Conservation (phyloP, 192 early-diverging fungal genomes). For the Umbelopsis sp. region DNA sequence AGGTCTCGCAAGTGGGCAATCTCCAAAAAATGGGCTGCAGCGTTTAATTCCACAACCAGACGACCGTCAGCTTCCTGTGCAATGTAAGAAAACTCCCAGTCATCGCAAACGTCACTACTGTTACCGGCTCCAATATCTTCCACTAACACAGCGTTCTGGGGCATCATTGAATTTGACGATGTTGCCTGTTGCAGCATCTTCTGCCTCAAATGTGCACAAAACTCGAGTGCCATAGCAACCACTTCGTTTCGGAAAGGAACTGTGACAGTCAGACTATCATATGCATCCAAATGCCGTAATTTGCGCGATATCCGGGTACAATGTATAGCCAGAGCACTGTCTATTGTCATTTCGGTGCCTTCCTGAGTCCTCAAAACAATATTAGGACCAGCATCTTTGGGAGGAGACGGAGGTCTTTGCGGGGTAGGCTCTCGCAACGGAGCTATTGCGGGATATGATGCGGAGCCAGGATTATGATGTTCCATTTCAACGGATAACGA, state of each 20-base stretch:
- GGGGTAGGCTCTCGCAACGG: slow-evolving; percentile 15
- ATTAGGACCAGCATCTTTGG: background rate
- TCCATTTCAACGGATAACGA: slow-evolving; percentile 19
- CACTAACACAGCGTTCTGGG: background rate
- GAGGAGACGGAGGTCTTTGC: slow-evolving; percentile 16
- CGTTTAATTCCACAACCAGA: slow-evolving; percentile 22
- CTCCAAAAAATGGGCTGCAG: slow-evolving; percentile 22
- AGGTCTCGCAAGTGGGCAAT: slow-evolving; percentile 18
- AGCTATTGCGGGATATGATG: background rate
- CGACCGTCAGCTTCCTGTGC: slow-evolving; percentile 23
- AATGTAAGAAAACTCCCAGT: slow-evolving; percentile 25
- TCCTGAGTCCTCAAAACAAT: slow-evolving; percentile 12
- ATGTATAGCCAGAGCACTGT: slow-evolving; percentile 14
- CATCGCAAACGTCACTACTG: slow-evolving; percentile 13
- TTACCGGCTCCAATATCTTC: slow-evolving; percentile 7
- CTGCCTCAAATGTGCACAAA: slow-evolving; percentile 20
- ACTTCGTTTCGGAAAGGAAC: slow-evolving; percentile 17
- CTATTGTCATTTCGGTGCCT: slow-evolving; percentile 8
- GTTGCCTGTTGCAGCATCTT: slow-evolving; percentile 10
- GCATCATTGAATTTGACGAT: background rate
- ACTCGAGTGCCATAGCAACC: slow-evolving; percentile 15
- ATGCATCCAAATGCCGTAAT: slow-evolving; percentile 12
- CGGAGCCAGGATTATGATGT: slow-evolving; percentile 14
- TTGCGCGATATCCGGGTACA: slow-evolving; percentile 22
- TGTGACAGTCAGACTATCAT: slow-evolving; percentile 12